Percentiles rank a stretch among this genome's conserved stretches.
Evolutionary conservation across 208 protist genomes (phyloP).

Genomic region (Crithidia sp.): DNA sequence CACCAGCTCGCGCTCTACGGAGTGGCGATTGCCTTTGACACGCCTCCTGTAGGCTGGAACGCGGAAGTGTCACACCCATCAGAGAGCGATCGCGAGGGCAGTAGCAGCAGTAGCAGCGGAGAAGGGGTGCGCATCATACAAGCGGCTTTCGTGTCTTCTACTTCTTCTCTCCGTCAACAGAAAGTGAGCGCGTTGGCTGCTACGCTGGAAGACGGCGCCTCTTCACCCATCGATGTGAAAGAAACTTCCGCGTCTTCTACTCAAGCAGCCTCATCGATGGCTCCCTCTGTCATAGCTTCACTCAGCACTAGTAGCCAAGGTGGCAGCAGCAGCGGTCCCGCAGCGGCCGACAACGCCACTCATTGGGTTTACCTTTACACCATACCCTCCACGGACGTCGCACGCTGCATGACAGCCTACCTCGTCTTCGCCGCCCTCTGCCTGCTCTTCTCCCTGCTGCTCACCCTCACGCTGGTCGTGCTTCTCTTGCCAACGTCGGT

Average conservation of each 20-base stretch:
- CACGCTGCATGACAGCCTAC: slow-evolving; percentile 49
- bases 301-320: too few species aligned
- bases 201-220: not conserved
- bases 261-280: too few species aligned
- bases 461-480: slow-evolving; percentile 29
- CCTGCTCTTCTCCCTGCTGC: slow-evolving; percentile 30
- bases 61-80: not conserved
- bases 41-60: slow-evolving; percentile 6
- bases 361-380: slow-evolving; percentile 17
- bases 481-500: slow-evolving; percentile 26
- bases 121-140: too few species aligned
- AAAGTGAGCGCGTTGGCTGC: too few species aligned
- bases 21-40: slow-evolving; percentile 42
- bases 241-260: too few species aligned
- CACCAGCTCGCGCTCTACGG: slow-evolving; percentile 39
- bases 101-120: not conserved
- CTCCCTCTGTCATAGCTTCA: too few species aligned
- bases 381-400: slow-evolving; percentile 13
- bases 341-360: not conserved
- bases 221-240: not conserved
- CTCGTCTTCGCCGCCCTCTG: slow-evolving; percentile 38
- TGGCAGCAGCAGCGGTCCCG: not conserved
- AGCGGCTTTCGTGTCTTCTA: not conserved
- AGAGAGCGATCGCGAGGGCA: not conserved
- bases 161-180: too few species aligned